Evolutionary conservation across 2,329 filamentous ascomycete genomes (phyloP).

Genomic region (Blastomyces percursus): DNA sequence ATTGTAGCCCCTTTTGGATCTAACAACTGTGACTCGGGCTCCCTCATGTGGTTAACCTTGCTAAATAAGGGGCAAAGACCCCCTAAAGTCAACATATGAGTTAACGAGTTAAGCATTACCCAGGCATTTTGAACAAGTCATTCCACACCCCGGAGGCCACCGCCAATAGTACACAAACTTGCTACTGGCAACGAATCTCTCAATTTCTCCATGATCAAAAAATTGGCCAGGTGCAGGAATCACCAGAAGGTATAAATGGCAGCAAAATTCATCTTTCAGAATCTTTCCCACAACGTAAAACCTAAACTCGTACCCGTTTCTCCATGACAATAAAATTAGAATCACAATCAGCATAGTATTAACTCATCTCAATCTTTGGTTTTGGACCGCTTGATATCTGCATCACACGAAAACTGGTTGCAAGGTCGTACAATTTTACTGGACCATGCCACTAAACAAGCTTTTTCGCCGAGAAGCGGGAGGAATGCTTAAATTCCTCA

Average conservation of each 20-base stretch:
- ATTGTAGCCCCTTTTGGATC: neutral
- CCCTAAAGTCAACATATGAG: no score
- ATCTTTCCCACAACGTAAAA: neutral
- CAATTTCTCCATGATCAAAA: neutral
- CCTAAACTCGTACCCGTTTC: neutral
- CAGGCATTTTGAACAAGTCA: no score
- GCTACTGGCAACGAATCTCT: neutral
- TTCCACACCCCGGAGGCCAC: no score
- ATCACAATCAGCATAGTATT: constrained; percentile 19
- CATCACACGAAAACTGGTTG: constrained; percentile 60
- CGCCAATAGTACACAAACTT: neutral
- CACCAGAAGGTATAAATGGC: neutral
- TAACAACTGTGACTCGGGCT: neutral
- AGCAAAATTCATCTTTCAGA: neutral
- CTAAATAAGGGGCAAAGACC: no score
- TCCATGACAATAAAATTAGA: neutral
- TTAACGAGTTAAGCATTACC: no score
- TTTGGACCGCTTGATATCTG: constrained; percentile 60
- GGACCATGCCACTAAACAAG: neutral
- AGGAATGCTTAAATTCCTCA: constrained; percentile 39
- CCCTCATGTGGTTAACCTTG: no score
- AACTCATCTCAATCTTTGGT: constrained; percentile 58
- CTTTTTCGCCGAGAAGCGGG: neutral
- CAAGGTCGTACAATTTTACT: constrained; percentile 51
- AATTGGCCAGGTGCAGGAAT: neutral